Base-by-base conservation (phyloP, 805 yeast species). In the Cyberlindnera xishuangbannaensis region DNA sequence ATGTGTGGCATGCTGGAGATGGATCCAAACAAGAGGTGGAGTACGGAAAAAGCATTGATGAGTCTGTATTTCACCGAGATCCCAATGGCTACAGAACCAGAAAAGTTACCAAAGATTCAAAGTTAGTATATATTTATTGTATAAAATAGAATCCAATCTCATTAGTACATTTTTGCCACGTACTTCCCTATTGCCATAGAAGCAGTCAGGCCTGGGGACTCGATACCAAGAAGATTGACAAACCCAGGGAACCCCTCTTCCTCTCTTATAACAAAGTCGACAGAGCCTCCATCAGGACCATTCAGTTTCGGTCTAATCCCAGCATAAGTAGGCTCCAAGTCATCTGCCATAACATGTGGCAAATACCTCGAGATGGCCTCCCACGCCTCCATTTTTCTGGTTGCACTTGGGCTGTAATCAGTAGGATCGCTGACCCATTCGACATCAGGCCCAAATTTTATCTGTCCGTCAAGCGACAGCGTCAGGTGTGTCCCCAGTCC, bases 401-500 rank as follows among this genome's bases (percentile, higher is more conserved):
- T 33, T 2, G 54, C 56, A 41, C 64, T 67, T 6, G 78, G 80
- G 6, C 59, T 50, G 40, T 73, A 71, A 48, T 76, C 75, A 6
- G 41, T 40, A 10, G 65, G 62, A 44, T 60, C 29, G 5, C 68
- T 71, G 2, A 83, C 74, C 84, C 94, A 86, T 55, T 86, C 92
- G 25, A 85, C 57, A 53, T 88, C 95, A 0, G 96, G 96, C 0
- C 97, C 97, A 53, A 87, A 87, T 43, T 73, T 70, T 18, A 87
- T 59, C 44, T 78, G 79, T 0, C 94, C 92, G 4, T 83, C 87
- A 34, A 87, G 58, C 48, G 84, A 94, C 19, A 88, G 61, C 0
- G 97, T 87, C 41, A 88, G 59, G 61, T 87, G 97, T 0, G 92
- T 83, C 0, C 97, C 97, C 36, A 88, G 62, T 0, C 94, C 83